phyloP scores from a whole-genome alignment of 306 rosid species.

The Quercus mongolica region DNA sequence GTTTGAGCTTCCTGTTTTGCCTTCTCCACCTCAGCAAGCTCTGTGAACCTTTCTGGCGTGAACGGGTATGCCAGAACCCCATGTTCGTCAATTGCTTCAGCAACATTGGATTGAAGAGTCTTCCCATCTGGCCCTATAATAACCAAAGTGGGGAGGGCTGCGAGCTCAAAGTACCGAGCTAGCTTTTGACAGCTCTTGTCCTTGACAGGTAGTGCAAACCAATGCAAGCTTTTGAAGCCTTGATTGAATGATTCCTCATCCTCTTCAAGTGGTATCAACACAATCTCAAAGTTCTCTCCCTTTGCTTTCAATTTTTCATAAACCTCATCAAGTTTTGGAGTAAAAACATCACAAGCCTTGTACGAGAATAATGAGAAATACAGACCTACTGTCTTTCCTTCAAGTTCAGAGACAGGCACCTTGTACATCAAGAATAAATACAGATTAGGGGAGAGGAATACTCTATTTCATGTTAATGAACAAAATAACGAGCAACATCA shows the following conservation, averaged over 20 bases:
- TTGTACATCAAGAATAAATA: conserved; percentile 19
- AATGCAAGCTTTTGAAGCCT: conserved; percentile 40
- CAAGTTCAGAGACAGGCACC: conserved; percentile 62
- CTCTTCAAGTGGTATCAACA: conserved; percentile 45
- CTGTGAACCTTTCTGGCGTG: conserved; percentile 58
- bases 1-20: conserved; percentile 62
- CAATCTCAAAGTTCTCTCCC: conserved; percentile 63
- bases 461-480: background rate
- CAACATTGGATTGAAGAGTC: conserved; percentile 51
- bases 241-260: conserved; percentile 46
- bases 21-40: conserved; percentile 52
- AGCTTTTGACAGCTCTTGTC: conserved; percentile 46
- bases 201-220: conserved; percentile 61
- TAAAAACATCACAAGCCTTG: conserved; percentile 28
- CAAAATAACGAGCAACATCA: background rate
- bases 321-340: conserved; percentile 43
- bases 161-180: conserved; percentile 45
- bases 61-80: conserved; percentile 66
- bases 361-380: conserved; percentile 40
- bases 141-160: conserved; percentile 54
- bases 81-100: conserved; percentile 51
- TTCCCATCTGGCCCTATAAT: conserved; percentile 71
- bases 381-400: conserved; percentile 63
- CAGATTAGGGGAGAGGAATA: conserved; percentile 18
- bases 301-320: conserved; percentile 53